phyloP scores from a whole-genome alignment of 371 early-diverging fungal genomes.

The Mortierella sp. region DNA sequence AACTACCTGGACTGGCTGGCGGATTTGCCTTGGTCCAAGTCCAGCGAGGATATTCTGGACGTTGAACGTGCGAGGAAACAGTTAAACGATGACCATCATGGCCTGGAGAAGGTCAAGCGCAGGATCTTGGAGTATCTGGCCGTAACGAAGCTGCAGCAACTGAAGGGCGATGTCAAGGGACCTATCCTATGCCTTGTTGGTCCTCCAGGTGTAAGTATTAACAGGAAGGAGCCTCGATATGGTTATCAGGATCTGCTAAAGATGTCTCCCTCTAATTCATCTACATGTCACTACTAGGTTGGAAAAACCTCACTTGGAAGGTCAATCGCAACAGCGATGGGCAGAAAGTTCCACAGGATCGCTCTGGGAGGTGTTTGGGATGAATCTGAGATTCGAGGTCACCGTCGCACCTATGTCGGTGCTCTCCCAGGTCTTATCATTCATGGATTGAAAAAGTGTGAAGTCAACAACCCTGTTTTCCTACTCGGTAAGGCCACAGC shows the following conservation, averaged over 20 bases:
- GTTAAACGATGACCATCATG: slow-evolving; percentile 85
- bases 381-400: slow-evolving; percentile 91
- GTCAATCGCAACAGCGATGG: slow-evolving; percentile 84
- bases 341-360: slow-evolving; percentile 84
- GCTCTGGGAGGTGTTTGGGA: slow-evolving; percentile 90
- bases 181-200: slow-evolving; percentile 91
- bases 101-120: slow-evolving; percentile 85
- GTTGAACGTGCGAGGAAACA: slow-evolving; percentile 71
- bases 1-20: slow-evolving; percentile 81
- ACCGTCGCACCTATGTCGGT: slow-evolving; percentile 91
- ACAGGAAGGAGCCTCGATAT: neutral
- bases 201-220: slow-evolving; percentile 58
- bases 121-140: slow-evolving; percentile 87
- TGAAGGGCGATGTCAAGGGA: slow-evolving; percentile 79
- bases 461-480: slow-evolving; percentile 85
- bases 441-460: slow-evolving; percentile 78
- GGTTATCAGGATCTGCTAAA: neutral
- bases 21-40: slow-evolving; percentile 83
- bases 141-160: slow-evolving; percentile 72
- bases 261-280: slow-evolving; percentile 1
- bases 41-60: slow-evolving; percentile 72
- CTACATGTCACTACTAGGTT: slow-evolving; percentile 37
- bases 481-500: slow-evolving; percentile 63
- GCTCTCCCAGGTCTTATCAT: slow-evolving; percentile 88
- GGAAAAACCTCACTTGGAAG: slow-evolving; percentile 89